phyloP scores from a whole-genome alignment of 1,284 basidiomycete genomes.

The Ustilago trichophora region DNA sequence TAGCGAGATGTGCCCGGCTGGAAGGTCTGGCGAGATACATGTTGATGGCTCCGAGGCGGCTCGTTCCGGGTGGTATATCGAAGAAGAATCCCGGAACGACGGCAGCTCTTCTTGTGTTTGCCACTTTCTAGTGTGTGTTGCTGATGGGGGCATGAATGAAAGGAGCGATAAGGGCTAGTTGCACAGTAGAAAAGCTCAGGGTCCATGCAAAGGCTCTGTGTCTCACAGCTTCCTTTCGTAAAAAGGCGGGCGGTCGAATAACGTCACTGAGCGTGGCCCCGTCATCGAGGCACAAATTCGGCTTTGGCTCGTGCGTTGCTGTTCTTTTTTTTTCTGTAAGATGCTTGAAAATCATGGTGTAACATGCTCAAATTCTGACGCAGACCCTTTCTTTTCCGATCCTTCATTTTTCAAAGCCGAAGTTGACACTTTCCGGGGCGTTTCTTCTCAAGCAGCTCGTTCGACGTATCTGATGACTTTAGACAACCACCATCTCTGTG shows the following conservation, averaged over 20 bases:
- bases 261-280: slow-evolving; percentile 20
- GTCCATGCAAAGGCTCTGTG: slow-evolving; percentile 4
- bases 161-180: neutral
- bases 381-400: no score
- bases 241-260: neutral
- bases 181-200: slow-evolving; percentile 11
- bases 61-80: neutral
- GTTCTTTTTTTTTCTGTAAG: neutral
- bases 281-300: neutral
- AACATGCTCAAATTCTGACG: no score
- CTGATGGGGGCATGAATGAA: neutral
- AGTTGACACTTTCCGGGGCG: no score
- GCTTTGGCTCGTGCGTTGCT: slow-evolving; percentile 12
- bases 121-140: neutral
- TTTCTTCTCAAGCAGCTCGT: neutral
- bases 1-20: neutral
- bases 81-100: neutral
- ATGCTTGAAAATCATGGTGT: neutral
- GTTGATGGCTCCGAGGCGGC: no score
- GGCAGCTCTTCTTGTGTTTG: neutral
- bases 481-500: neutral
- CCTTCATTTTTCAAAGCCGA: no score
- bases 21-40: slow-evolving; percentile 24
- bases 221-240: neutral
- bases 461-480: neutral